Evolutionary conservation across 352 stramenopile genomes (phyloP).

Genomic region (Globisporangium cylindrosporum): DNA sequence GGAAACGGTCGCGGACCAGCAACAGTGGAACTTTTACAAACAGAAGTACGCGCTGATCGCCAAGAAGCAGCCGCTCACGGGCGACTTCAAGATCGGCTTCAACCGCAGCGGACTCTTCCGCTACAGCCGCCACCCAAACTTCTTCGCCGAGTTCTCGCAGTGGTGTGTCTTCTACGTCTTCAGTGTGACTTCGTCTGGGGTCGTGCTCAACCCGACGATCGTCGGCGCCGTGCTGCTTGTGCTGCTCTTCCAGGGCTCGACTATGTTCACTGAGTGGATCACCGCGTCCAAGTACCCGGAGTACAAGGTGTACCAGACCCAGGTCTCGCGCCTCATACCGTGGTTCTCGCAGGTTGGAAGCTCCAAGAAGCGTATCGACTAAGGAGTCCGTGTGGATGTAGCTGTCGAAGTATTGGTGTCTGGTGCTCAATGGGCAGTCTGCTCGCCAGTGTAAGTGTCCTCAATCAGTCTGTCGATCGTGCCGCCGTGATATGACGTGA

Average conservation of each 20-base stretch:
- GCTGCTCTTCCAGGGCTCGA: slow-evolving; percentile 89
- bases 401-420: neutral
- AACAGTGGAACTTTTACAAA: slow-evolving; percentile 90
- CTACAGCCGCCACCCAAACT: slow-evolving; percentile 93
- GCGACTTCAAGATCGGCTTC: slow-evolving; percentile 72
- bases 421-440: neutral
- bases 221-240: slow-evolving; percentile 80
- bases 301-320: slow-evolving; percentile 86
- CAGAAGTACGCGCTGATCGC: slow-evolving; percentile 75
- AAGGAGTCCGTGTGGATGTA: neutral
- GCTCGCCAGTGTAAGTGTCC: neutral
- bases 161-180: slow-evolving; percentile 93
- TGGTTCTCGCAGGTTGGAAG: slow-evolving; percentile 36
- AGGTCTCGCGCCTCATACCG: slow-evolving; percentile 61
- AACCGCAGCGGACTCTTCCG: slow-evolving; percentile 88
- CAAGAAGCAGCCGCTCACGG: slow-evolving; percentile 53
- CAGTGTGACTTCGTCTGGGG: slow-evolving; percentile 55
- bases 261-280: slow-evolving; percentile 89
- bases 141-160: slow-evolving; percentile 87
- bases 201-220: slow-evolving; percentile 66
- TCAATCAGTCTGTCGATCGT: neutral
- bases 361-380: slow-evolving; percentile 13
- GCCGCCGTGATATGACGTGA: neutral
- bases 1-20: slow-evolving; percentile 89
- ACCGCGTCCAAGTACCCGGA: slow-evolving; percentile 86